Evolutionary conservation across 352 stramenopile genomes (phyloP), one percentile per base, ranked within the genome.

Genomic region (Blastocystis sp.): DNA sequence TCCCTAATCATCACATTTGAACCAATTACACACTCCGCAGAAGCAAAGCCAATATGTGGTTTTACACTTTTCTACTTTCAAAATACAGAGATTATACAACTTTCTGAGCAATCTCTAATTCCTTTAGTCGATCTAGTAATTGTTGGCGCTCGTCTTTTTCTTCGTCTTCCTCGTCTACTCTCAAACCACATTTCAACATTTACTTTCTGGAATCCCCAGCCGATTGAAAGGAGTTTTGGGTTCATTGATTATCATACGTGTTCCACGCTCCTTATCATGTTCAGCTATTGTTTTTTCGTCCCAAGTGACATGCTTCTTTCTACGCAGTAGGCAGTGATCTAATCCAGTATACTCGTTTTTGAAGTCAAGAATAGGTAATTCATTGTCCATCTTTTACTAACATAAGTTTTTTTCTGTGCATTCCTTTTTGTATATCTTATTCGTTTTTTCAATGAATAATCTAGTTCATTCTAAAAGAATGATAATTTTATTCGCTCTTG

Each of bases 171-270:
- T 47, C 9, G 68, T 66, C 70, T 80, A 80, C 29, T 37, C n/a
- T 56, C 68, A 4, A 84, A 29, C 11, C 43, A 62, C 6, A 23
- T 8, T 37, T 3, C 20, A n/a, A 15, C 34, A 9, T 26, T 39
- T 37, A 68, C 73, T 26, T 6, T 84, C 73, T 7, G 47, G 20
- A 29, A 84, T 47, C 5, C 45, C 47, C n/a, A 66, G 26, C 20
- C 75, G 70, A 29, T 95, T 91, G 82, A 95, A 97, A 26, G 95
- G 95, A 75, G 95, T 97, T 88, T 96, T 94, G 66, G 95, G 94
- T 91, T 97, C 95, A 75, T 97, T 93, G 88, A 97, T 97, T 91
- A 97, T 96, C 92, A 95, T 95, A 64, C 94, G 93, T 76, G 95
- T 97, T 79, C 95, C 95, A 39, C 95, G 92, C 41, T 96, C 92